Base-by-base conservation (phyloP, 1,139 yeast genomes). In the Yamadazyma dushanensis region DNA sequence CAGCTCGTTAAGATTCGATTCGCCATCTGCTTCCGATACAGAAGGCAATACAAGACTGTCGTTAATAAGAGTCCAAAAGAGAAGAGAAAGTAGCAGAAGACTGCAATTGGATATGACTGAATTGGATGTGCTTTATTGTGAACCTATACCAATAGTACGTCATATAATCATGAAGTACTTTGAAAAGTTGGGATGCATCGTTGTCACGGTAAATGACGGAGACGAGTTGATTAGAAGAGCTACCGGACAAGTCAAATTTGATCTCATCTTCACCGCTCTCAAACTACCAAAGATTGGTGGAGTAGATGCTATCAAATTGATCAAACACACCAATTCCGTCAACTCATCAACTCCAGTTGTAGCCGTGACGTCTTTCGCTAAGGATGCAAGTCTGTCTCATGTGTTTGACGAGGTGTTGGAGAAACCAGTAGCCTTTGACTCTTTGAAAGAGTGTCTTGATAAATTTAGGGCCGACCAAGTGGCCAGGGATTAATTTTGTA, bases 221-320 rank as follows among this genome's bases (percentile, higher is more conserved):
- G 92, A 89, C 43, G 96, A 88, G 45, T 70, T 89, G 37, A 77
- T 89, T 10, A 73, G 95, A 41, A 63, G 94, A 38, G 89, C 92
- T 5, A 84, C 95, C 0, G 85, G 95, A 26, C 83, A 82, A 38
- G 87, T 88, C 17, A 81, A 78, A 50, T 92, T 88, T 63, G 97
- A 90, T 59, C 51, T 89, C 29, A 88, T 92, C 24, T 70, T 90
- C 43, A 81, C 95, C 0, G 92, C 92, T 2, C 69, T 84, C 41
- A 78, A 77, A 49, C 64, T 86, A 18, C 78, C 85, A 10, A 80
- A 81, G 46, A 69, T 86, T 23, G 79, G 73, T 37, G 83, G 88
- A 2, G 70, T 81, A 10, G 95, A 87, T 58, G 83, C 94, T 22
- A 84, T 84, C 5, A 82, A 85, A 46, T 66, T 92, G 45, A 78